These are phyloP conservation scores for Linnemannia schmuckeri DNA, from an alignment of 192 early-diverging fungal species.

Conservation along the genomic window DNA sequence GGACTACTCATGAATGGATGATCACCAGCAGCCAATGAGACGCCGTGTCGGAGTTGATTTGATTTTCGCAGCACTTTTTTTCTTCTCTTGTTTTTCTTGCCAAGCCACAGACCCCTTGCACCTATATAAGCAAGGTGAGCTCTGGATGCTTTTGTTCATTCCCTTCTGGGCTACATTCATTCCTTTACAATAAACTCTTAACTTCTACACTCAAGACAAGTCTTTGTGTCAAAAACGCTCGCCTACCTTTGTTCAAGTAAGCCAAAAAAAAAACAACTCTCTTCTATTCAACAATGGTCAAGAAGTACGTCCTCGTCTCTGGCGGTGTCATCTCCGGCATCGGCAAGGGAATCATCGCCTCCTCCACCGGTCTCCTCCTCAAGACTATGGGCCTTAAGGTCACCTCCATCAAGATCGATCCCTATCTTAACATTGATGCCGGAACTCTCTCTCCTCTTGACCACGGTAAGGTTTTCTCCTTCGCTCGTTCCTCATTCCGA, in stretches of 20 bases:
- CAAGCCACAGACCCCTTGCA: background rate
- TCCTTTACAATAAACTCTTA: constrained; percentile 29
- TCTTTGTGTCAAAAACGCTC: background rate
- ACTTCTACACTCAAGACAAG: background rate
- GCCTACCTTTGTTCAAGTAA: background rate
- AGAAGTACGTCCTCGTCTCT: constrained; percentile 96
- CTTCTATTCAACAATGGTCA: constrained; percentile 36
- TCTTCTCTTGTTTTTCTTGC: constrained; percentile 16
- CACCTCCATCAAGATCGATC: constrained; percentile 99
- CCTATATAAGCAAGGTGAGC: background rate
- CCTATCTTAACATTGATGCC: constrained; percentile 99
- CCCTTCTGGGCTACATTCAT: constrained; percentile 48
- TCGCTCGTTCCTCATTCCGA: background rate
- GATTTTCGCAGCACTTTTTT: background rate
- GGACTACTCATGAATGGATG: background rate
- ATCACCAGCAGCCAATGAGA: background rate
- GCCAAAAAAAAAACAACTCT: background rate
- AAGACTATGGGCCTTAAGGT: constrained; percentile 94
- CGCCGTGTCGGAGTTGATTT: background rate
- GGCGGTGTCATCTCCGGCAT: constrained; percentile 99
- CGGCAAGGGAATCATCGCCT: constrained; percentile 99
- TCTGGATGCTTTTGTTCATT: constrained; percentile 19
- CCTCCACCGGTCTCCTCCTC: constrained; percentile 94
- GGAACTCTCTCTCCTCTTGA: constrained; percentile 97
- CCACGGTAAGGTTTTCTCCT: constrained; percentile 76